Conservation (phyloP, 2,329 filamentous ascomycete species). For the Diaporthe batatas region DNA sequence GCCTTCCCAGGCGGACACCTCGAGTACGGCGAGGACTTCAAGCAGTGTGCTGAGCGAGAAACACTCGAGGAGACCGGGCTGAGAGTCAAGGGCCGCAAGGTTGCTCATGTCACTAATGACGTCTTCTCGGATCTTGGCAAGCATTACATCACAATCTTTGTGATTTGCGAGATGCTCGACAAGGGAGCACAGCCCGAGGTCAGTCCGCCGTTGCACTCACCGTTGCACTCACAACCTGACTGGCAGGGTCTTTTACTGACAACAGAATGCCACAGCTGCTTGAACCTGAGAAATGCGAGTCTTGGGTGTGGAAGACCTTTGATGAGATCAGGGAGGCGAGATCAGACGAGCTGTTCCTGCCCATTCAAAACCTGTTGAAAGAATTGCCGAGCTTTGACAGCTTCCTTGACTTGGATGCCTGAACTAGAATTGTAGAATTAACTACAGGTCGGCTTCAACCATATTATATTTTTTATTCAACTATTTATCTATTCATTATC, state of each 20-base stretch:
- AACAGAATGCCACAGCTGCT: constrained; percentile 52
- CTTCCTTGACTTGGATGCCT: neutral
- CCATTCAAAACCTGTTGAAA: constrained; percentile 54
- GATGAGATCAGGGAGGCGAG: constrained; percentile 55
- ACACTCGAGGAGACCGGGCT: constrained; percentile 79
- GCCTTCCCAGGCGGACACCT: constrained; percentile 83
- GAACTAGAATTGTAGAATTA: neutral
- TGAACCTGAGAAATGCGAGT: constrained; percentile 65
- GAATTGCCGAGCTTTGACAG: constrained; percentile 43
- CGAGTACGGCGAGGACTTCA: constrained; percentile 74
- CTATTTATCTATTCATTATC: no score
- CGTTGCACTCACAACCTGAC: neutral
- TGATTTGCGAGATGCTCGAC: constrained; percentile 65
- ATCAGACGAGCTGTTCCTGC: constrained; percentile 54
- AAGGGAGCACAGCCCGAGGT: constrained; percentile 66
- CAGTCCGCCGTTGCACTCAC: constrained; percentile 45
- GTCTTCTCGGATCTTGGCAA: constrained; percentile 70
- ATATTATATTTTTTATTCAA: no score
- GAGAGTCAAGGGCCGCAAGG: constrained; percentile 62
- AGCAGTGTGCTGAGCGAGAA: constrained; percentile 75
- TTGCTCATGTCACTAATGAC: constrained; percentile 76
- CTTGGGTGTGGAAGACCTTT: constrained; percentile 64
- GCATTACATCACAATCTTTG: constrained; percentile 83
- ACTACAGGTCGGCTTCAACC: no score
- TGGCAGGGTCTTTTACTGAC: neutral